Evolutionary conservation across 225 moss, liverwort and hornwort genomes (phyloP).

Genomic region (Thuidium tamariscinum): DNA sequence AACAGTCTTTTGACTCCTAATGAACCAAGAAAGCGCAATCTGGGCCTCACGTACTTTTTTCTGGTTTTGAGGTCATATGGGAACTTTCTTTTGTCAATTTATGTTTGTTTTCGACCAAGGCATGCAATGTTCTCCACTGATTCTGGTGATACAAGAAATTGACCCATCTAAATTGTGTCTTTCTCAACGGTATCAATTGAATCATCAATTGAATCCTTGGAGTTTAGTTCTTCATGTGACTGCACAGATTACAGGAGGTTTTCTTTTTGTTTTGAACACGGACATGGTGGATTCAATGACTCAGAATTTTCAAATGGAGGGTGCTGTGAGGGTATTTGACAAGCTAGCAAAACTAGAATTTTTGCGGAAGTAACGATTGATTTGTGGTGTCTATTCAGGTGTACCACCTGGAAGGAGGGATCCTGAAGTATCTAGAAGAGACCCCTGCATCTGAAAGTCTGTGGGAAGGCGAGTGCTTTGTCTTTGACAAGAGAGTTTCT

Average conservation of each 20-base stretch:
- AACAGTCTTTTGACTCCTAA: background rate
- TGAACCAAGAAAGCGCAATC: background rate
- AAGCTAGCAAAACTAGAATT: background rate
- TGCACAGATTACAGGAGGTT: background rate
- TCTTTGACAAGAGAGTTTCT: constrained; percentile 89
- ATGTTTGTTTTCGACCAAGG: background rate
- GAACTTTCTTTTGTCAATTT: background rate
- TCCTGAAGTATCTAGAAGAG: constrained; percentile 75
- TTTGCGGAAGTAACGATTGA: background rate
- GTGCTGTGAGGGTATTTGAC: background rate
- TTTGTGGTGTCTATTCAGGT: constrained; percentile 37
- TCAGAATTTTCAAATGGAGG: background rate
- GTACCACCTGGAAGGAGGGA: constrained; percentile 88
- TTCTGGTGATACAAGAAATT: background rate
- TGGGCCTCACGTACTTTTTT: background rate
- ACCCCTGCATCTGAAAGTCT: constrained; percentile 59
- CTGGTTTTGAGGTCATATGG: background rate
- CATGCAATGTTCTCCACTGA: background rate
- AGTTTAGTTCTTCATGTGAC: background rate
- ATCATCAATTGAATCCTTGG: background rate
- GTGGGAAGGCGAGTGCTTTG: constrained; percentile 98
- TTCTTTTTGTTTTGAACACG: background rate
- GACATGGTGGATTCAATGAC: background rate
- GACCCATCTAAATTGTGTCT: background rate
- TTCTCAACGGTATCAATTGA: background rate